A percentile compares a stretch with the other conserved stretches of the same genome.
Conservation (phyloP, 805 yeast genomes). For the Maudiozyma bulderi region DNA sequence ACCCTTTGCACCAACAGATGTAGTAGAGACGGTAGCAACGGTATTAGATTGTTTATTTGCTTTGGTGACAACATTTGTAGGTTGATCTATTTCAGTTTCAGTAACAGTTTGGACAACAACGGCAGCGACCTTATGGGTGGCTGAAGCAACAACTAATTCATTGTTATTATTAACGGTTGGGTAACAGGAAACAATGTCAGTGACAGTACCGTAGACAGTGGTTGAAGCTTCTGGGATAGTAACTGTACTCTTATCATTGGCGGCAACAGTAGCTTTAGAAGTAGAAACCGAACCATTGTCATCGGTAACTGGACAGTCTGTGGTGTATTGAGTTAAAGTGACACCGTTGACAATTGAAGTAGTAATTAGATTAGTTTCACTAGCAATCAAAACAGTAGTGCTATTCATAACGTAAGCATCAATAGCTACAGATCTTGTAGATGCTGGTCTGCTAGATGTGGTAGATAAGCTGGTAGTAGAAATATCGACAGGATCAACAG, state of each 20-base stretch:
- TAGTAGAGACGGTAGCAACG: neutral
- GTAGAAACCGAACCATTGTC: neutral
- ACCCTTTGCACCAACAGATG: neutral
- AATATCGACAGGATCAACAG: neutral
- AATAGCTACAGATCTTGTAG: too few species aligned
- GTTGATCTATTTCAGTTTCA: neutral
- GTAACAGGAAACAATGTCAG: constrained; percentile 1
- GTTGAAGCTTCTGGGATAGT: neutral
- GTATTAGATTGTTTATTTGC: neutral
- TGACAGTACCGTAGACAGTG: neutral
- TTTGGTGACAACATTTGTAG: too few species aligned
- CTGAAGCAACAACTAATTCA: neutral
- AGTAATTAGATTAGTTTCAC: neutral
- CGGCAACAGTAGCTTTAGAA: neutral
- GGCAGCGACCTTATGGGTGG: neutral
- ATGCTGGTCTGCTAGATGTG: neutral
- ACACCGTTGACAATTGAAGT: neutral
- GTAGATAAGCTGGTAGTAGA: constrained; percentile 12
- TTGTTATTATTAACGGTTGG: neutral
- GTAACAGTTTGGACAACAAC: neutral
- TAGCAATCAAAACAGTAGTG: constrained; percentile 34
- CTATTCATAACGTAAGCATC: constrained; percentile 29
- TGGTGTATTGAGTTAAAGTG: neutral
- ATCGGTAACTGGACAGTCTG: neutral
- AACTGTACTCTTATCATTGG: neutral